Base-by-base conservation (phyloP, 179 eudicot species). In the Vitellaria paradoxa region DNA sequence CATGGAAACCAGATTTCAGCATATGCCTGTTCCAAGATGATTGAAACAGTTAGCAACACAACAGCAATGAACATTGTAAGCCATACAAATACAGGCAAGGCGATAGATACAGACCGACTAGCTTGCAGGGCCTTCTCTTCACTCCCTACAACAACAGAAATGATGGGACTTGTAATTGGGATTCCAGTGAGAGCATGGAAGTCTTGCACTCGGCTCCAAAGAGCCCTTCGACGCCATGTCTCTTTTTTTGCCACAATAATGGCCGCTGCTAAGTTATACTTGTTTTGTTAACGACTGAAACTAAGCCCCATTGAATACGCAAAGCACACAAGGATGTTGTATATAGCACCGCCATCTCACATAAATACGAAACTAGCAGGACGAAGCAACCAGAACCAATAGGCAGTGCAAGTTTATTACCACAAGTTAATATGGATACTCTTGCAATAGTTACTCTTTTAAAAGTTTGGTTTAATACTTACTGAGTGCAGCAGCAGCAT, bases 401-500 rank as follows among this genome's bases (percentile, higher is more conserved):
- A 4, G 26, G 21, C 14, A 12, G 14, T 23, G 45, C 45, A 53
- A 47, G 17, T 47, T 47, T 18, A 18, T 46, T 12, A 57, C 6
- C 23, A 9, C 20, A n/a, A 7, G n/a, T 9, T 45, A 57, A 23
- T 17, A 40, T 55, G 8, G 47, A 30, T 30, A 2, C 37, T 0
- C 37, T 30, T 30, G 37, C 37, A 30, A 30, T 30, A 30, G 37
- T 30, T 30, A 30, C 37, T 30, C 37, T 30, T 30, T 30, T n/a
- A n/a, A 20, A 52, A 62, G 13, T 18, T 55, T 2, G 57, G 46
- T 46, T 56, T n/a, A 45, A 50, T 59, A 73, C 73, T 76, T 86
- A 95, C 99, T 98, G 78, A 90, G 92, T 47, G 99, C 95, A 78
- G 99, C 97, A 47, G 99, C 99, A 76, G 83, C 90, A 81, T 87